Conservation (phyloP, 148 eudicot species). For the Silene latifolia region DNA sequence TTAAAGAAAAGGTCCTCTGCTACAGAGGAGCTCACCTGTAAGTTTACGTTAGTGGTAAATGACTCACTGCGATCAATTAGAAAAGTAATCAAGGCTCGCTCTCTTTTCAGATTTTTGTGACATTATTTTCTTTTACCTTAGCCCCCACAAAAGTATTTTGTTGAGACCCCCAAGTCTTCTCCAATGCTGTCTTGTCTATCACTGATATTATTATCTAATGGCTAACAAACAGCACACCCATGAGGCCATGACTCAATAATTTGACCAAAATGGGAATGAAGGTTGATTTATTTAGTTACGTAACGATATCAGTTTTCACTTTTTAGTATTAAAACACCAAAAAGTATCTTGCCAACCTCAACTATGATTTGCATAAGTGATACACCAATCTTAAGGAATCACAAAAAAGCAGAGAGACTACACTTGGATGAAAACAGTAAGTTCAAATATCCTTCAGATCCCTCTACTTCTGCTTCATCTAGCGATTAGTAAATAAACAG, state of each 20-base stretch:
- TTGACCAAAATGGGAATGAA: background rate
- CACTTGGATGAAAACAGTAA: background rate
- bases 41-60: background rate
- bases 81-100: background rate
- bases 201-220: background rate
- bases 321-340: background rate
- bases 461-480: slow-evolving; percentile 3
- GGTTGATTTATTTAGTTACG: background rate
- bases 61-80: background rate
- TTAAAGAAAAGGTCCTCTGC: too few species aligned
- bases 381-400: background rate
- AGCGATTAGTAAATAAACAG: background rate
- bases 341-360: background rate
- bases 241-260: background rate
- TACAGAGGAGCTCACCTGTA: background rate
- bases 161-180: background rate
- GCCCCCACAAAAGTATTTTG: background rate
- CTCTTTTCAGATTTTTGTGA: background rate
- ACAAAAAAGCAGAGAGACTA: background rate
- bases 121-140: background rate
- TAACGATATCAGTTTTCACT: background rate
- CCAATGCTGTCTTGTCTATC: background rate
- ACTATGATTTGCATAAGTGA: background rate
- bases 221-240: background rate
- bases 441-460: background rate